Conservation (phyloP, 306 rosid genomes). For the Amphicarpaea edgeworthii region DNA sequence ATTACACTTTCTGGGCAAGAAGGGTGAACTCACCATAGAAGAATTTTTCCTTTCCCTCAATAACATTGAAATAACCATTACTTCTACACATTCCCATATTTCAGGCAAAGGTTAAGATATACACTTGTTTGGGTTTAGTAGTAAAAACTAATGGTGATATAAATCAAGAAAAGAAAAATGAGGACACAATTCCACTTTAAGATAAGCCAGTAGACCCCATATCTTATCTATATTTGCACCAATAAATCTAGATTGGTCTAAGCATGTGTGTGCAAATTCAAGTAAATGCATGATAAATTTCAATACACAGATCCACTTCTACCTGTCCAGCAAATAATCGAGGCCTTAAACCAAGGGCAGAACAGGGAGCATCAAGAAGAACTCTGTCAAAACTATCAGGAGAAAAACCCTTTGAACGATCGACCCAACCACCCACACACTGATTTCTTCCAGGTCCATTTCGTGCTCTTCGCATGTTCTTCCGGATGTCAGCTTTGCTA, state of each 20-base stretch:
- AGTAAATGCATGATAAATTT: slow-evolving; percentile 13
- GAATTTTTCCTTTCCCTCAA: not conserved
- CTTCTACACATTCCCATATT: slow-evolving; percentile 21
- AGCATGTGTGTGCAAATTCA: not conserved
- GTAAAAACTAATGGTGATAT: not conserved
- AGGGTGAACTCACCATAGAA: slow-evolving; percentile 26
- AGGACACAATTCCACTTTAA: slow-evolving; percentile 36
- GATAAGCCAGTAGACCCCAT: slow-evolving; percentile 2
- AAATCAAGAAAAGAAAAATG: slow-evolving; percentile 8
- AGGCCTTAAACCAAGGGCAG: slow-evolving; percentile 98
- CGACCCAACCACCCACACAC: slow-evolving; percentile 72
- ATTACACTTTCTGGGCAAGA: slow-evolving; percentile 11
- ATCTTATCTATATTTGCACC: slow-evolving; percentile 19
- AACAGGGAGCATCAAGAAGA: slow-evolving; percentile 98
- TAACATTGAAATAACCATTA: slow-evolving; percentile 2
- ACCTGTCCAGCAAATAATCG: slow-evolving; percentile 91
- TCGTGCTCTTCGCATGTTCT: slow-evolving; percentile 66
- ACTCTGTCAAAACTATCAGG: slow-evolving; percentile 94
- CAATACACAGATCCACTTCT: slow-evolving; percentile 37
- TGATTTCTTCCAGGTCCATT: slow-evolving; percentile 97
- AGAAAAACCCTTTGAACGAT: slow-evolving; percentile 82
- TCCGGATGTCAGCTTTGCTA: slow-evolving; percentile 80
- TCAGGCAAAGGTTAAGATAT: slow-evolving; percentile 1
- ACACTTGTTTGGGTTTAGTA: not conserved
- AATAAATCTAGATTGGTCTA: not conserved